phyloP scores from a whole-genome alignment of 2,329 filamentous ascomycete species.

The Daldinia sp. region DNA sequence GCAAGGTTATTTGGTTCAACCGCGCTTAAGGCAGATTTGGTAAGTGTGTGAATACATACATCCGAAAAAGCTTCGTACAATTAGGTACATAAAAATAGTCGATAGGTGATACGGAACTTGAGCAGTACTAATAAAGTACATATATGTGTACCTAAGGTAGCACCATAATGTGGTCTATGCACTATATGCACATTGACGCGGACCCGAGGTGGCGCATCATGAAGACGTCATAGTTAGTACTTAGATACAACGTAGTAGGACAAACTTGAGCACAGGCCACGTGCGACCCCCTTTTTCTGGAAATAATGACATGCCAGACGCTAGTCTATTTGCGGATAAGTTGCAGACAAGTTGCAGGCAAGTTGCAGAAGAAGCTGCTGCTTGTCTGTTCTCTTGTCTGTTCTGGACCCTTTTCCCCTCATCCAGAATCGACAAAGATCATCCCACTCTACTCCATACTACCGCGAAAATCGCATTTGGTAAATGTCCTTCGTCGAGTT shows the following conservation, averaged over 20 bases:
- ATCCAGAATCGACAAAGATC: slow-evolving; percentile 42
- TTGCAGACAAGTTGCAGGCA: neutral
- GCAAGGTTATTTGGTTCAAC: slow-evolving; percentile 29
- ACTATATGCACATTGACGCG: slow-evolving; percentile 24
- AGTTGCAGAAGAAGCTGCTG: slow-evolving; percentile 14
- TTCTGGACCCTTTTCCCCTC: slow-evolving; percentile 45
- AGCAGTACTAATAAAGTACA: slow-evolving; percentile 25
- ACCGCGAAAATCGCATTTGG: slow-evolving; percentile 12
- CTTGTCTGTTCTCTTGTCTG: slow-evolving; percentile 23
- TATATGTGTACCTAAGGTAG: neutral
- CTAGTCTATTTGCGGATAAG: slow-evolving; percentile 21
- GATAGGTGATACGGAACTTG: slow-evolving; percentile 15
- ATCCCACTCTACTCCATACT: slow-evolving; percentile 28
- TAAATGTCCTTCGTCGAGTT: slow-evolving; percentile 18
- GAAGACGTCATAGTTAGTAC: slow-evolving; percentile 40
- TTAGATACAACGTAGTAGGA: slow-evolving; percentile 22
- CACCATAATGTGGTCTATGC: neutral
- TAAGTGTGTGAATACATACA: slow-evolving; percentile 12
- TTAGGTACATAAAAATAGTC: slow-evolving; percentile 20
- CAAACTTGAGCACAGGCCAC: slow-evolving; percentile 31
- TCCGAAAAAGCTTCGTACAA: slow-evolving; percentile 15
- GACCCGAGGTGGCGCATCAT: slow-evolving; percentile 39
- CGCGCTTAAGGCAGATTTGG: slow-evolving; percentile 24
- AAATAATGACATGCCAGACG: slow-evolving; percentile 36
- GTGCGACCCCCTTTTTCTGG: slow-evolving; percentile 27